A percentile compares a stretch with the other conserved stretches of the same genome.
Evolutionary conservation across 768 basidiomycete genomes (phyloP).

Genomic region (Ephemerocybe angulata): DNA sequence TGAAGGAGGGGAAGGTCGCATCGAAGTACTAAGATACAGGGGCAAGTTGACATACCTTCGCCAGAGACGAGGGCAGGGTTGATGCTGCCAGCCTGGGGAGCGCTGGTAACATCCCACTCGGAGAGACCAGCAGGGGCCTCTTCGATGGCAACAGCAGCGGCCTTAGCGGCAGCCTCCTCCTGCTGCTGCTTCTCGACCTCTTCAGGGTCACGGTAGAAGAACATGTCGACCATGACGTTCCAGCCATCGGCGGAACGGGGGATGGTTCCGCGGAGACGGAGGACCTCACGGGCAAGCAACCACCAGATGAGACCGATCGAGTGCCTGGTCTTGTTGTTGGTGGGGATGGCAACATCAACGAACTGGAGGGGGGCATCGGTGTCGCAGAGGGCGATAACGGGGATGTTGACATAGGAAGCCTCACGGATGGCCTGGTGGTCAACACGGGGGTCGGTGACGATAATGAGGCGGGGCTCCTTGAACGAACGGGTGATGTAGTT

Average conservation of each 20-base stretch:
- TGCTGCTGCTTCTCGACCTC: slow-evolving; percentile 98
- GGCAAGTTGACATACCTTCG: too few relatives aligned
- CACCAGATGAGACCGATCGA: slow-evolving; percentile 97
- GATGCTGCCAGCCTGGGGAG: slow-evolving; percentile 64
- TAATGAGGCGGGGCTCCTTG: slow-evolving; percentile 98
- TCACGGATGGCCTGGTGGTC: slow-evolving; percentile 99
- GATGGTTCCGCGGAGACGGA: slow-evolving; percentile 91
- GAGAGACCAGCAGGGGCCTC: slow-evolving; percentile 41
- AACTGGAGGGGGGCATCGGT: slow-evolving; percentile 97
- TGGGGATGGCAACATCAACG: slow-evolving; percentile 97
- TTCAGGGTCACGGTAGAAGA: slow-evolving; percentile 99
- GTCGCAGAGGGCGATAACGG: slow-evolving; percentile 98
- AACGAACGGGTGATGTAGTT: slow-evolving; percentile 99
- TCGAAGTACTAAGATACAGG: too few relatives aligned
- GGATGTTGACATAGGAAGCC: slow-evolving; percentile 99
- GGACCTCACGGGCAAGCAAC: slow-evolving; percentile 95
- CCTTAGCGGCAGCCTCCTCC: slow-evolving; percentile 87
- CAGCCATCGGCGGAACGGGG: slow-evolving; percentile 89
- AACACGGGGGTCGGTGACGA: slow-evolving; percentile 98
- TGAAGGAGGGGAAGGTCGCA: too few relatives aligned
- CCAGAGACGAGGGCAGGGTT: slow-evolving; percentile 74
- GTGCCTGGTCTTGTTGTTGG: slow-evolving; percentile 99
- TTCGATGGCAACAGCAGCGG: slow-evolving; percentile 49
- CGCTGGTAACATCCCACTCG: slow-evolving; percentile 77
- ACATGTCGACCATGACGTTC: slow-evolving; percentile 99